Conservation (phyloP, 1,284 basidiomycete genomes). For the Cryptococcus wingfieldii region DNA sequence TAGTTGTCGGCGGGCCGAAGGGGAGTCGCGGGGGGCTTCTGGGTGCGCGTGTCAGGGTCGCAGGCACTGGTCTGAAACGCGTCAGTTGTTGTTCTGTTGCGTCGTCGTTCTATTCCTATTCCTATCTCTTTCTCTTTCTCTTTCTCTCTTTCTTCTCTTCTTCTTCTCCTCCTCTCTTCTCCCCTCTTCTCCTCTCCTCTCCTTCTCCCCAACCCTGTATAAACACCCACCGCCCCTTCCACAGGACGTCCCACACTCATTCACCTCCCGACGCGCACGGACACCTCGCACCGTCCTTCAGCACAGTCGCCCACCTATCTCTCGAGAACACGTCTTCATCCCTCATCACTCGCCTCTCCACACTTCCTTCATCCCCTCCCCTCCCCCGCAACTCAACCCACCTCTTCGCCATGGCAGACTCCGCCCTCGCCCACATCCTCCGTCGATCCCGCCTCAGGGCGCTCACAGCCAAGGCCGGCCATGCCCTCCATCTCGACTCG, state of each 20-base stretch:
- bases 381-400: neutral
- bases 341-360: neutral
- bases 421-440: constrained; percentile 13
- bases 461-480: constrained; percentile 15
- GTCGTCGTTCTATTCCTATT: too few relatives aligned
- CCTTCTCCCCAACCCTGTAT: neutral
- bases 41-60: too few relatives aligned
- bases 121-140: neutral
- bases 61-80: too few relatives aligned
- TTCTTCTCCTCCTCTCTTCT: too few relatives aligned
- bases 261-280: neutral
- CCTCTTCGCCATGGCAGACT: constrained; percentile 7
- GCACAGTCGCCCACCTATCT: neutral
- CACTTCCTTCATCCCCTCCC: neutral
- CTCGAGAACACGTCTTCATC: neutral
- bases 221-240: neutral
- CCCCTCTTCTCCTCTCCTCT: neutral
- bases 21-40: too few relatives aligned
- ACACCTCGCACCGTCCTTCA: neutral
- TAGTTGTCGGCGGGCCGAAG: too few relatives aligned
- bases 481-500: constrained; percentile 6
- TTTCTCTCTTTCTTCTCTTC: too few relatives aligned
- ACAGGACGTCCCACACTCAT: neutral
- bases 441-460: constrained; percentile 20
- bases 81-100: too few relatives aligned